Conservation (phyloP, 495 filamentous ascomycete genomes). For the Emericellopsis terricola region DNA sequence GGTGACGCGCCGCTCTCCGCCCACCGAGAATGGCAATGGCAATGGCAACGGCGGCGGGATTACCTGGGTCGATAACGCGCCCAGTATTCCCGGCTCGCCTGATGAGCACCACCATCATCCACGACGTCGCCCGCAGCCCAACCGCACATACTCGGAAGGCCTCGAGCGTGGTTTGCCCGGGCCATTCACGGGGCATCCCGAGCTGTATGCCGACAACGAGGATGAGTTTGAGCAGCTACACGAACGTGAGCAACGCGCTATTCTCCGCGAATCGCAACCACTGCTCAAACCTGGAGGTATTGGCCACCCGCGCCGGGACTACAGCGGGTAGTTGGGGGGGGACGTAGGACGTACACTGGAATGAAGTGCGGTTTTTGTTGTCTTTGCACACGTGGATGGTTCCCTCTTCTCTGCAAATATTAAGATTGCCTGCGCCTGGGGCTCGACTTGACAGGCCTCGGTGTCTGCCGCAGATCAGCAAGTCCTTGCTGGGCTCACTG, state of each 20-base stretch:
- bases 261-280: slow-evolving; percentile 22
- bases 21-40: slow-evolving; percentile 2
- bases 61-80: slow-evolving; percentile 2
- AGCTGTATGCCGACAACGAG: slow-evolving; percentile 18
- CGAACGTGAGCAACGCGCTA: slow-evolving; percentile 22
- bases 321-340: too few species aligned
- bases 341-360: too few species aligned
- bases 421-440: neutral
- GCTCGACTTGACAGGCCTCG: neutral
- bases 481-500: too few species aligned
- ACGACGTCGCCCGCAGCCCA: slow-evolving; percentile 2
- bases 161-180: slow-evolving; percentile 15
- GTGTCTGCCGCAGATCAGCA: too few species aligned
- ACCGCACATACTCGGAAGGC: slow-evolving; percentile 10
- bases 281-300: slow-evolving; percentile 19
- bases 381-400: neutral
- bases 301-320: slow-evolving; percentile 11
- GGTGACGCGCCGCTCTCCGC: slow-evolving; percentile 8
- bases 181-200: slow-evolving; percentile 19
- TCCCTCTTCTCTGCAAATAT: neutral
- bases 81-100: slow-evolving; percentile 2
- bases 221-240: slow-evolving; percentile 20
- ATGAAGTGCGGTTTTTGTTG: too few species aligned
- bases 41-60: too few species aligned
- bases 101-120: slow-evolving; percentile 6